Evolutionary conservation across 2,329 filamentous ascomycete genomes (phyloP).

Genomic region (Fragosphaeria purpurea): DNA sequence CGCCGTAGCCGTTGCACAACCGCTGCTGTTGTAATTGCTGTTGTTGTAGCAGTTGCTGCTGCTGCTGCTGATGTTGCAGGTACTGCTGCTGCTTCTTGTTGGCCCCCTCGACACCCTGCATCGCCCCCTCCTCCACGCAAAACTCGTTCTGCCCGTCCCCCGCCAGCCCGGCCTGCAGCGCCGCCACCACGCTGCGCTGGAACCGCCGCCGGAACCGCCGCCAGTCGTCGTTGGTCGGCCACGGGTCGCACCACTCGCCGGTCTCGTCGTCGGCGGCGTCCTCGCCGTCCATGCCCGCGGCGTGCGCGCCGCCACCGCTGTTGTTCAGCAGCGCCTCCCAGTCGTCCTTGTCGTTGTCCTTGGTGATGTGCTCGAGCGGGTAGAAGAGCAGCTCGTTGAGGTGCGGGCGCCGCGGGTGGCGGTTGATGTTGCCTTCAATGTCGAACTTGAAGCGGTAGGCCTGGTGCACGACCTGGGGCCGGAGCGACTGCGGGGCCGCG

Average conservation of each 20-base stretch:
- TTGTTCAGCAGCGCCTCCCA: constrained; percentile 11
- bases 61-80: neutral
- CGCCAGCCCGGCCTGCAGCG: constrained; percentile 16
- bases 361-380: constrained; percentile 17
- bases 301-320: neutral
- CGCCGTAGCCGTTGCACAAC: neutral
- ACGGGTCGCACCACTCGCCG: constrained; percentile 24
- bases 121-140: neutral
- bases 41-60: neutral
- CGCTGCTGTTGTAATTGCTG: neutral
- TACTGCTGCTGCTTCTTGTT: constrained; percentile 4
- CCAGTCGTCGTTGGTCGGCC: constrained; percentile 32
- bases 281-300: neutral
- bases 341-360: constrained; percentile 18
- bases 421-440: constrained; percentile 35
- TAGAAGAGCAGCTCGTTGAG: constrained; percentile 30
- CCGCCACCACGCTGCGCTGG: constrained; percentile 20
- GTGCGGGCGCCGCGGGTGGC: constrained; percentile 31
- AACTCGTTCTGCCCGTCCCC: constrained; percentile 4
- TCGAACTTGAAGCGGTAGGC: constrained; percentile 38
- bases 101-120: neutral
- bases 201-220: constrained; percentile 25
- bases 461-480: constrained; percentile 32
- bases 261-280: constrained; percentile 12
- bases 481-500: constrained; percentile 11